A percentile compares a stretch with the other conserved stretches of the same genome.
These are phyloP conservation scores for Pleurotus giganteus DNA, from an alignment of 768 basidiomycete genomes.

Conservation along the genomic window DNA sequence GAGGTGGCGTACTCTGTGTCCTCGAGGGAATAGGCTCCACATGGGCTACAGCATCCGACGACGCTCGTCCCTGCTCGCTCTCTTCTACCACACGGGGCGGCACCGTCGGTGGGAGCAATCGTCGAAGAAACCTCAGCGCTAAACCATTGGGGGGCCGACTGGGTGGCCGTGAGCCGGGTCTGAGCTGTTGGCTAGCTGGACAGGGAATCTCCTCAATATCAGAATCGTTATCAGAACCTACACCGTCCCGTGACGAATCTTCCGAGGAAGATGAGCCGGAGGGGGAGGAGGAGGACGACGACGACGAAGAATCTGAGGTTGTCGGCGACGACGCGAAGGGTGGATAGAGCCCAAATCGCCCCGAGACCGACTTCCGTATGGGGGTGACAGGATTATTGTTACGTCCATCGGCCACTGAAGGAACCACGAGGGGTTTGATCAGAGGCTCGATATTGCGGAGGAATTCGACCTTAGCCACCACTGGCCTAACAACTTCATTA, in stretches of 20 bases:
- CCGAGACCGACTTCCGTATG: slow-evolving; percentile 28
- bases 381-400: background rate
- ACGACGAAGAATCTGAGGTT: slow-evolving; percentile 30
- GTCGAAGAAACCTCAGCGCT: slow-evolving; percentile 13
- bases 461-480: slow-evolving; percentile 61
- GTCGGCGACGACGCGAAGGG: slow-evolving; percentile 41
- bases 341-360: slow-evolving; percentile 60
- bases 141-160: slow-evolving; percentile 20
- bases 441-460: background rate
- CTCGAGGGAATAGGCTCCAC: background rate
- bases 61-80: background rate
- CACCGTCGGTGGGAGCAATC: slow-evolving; percentile 5
- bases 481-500: slow-evolving; percentile 57
- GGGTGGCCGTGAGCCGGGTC: no score
- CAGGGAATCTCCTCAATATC: slow-evolving; percentile 51
- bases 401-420: background rate
- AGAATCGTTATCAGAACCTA: slow-evolving; percentile 38
- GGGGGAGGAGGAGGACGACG: slow-evolving; percentile 34
- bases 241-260: slow-evolving; percentile 18
- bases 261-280: slow-evolving; percentile 42
- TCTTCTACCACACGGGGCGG: background rate
- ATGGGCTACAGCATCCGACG: background rate
- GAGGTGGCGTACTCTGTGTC: slow-evolving; percentile 2
- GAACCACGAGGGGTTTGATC: background rate
- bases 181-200: slow-evolving; percentile 12